phyloP scores from a whole-genome alignment of 805 yeast species.

The Candida pseudoglaebosa region DNA sequence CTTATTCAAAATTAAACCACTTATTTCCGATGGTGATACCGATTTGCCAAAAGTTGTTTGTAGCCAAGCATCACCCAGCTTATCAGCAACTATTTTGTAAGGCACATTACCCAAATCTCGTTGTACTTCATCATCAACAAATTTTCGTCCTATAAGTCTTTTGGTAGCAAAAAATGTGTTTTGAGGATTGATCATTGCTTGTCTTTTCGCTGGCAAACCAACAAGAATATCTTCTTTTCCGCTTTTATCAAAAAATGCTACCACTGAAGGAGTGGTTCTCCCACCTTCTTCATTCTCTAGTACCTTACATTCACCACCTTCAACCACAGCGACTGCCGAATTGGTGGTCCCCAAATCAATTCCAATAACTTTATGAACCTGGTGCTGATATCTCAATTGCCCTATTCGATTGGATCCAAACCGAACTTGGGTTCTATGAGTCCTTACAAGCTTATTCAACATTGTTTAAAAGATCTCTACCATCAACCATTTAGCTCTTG shows the following conservation, averaged over 20 bases:
- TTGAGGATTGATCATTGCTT: constrained; percentile 68
- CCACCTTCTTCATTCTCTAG: constrained; percentile 77
- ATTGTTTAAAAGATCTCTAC: too few relatives aligned
- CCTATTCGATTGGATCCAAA: background rate
- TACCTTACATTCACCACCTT: constrained; percentile 58
- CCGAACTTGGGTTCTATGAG: background rate
- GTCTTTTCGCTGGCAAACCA: constrained; percentile 74
- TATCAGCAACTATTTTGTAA: constrained; percentile 54
- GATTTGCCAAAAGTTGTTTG: constrained; percentile 41
- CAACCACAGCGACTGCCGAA: constrained; percentile 78
- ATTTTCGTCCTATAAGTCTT: constrained; percentile 73
- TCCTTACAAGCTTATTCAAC: background rate
- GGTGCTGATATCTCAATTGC: constrained; percentile 13
- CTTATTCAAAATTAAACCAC: constrained; percentile 59
- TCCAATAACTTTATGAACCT: constrained; percentile 60
- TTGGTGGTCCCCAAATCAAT: constrained; percentile 85
- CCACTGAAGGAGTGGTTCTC: constrained; percentile 77
- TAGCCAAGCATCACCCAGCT: constrained; percentile 70
- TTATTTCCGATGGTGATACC: constrained; percentile 68
- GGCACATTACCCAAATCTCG: constrained; percentile 61
- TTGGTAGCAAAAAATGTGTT: constrained; percentile 82
- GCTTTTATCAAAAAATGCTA: constrained; percentile 45
- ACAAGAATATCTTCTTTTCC: constrained; percentile 44
- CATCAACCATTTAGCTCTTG: too few relatives aligned
- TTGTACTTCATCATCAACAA: constrained; percentile 65